Evolutionary conservation across 352 stramenopile genomes (phyloP), one percentile per base, ranked within the genome.

Genomic region (Pilasporangium apinafurcum): DNA sequence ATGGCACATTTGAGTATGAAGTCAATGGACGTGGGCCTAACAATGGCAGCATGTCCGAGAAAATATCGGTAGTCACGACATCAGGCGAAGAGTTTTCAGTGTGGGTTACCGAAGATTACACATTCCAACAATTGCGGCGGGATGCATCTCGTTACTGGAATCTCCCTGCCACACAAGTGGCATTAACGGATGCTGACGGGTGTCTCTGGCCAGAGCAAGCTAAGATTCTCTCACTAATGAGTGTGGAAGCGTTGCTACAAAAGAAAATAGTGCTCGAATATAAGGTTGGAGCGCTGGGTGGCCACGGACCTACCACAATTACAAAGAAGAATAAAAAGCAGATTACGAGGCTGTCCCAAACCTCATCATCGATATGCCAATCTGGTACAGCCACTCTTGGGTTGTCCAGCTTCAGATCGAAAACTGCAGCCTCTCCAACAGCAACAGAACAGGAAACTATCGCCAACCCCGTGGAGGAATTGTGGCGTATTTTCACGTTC

Each of bases 401-500:
- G n/a, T n/a, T n/a, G n/a, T n/a, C n/a, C n/a, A n/a, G n/a, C n/a
- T n/a, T n/a, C n/a, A n/a, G n/a, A n/a, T n/a, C n/a, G n/a, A n/a
- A n/a, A n/a, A n/a, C n/a, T n/a, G n/a, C n/a, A n/a, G n/a, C n/a
- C n/a, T n/a, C n/a, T n/a, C n/a, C n/a, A n/a, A n/a, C n/a, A n/a
- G n/a, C n/a, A n/a, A n/a, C n/a, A n/a, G n/a, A n/a, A n/a, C n/a
- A n/a, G n/a, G n/a, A n/a, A n/a, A 12, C 29, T 5, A 13, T 21
- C 9, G 10, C 25, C 24, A 77, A 70, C 24, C 56, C 68, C n/a
- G 67, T 83, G 1, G 64, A 85, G 51, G 61, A 83, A n/a, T 48
- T 91, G 0, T 91, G 79, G 79, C 57, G 62, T 31, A 75, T 91
- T 20, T 91, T 88, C 31, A 86, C 76, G 7, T 87, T 78, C 56